Conservation (phyloP, 345 rosid genomes). For the Xanthoceras sorbifolium region DNA sequence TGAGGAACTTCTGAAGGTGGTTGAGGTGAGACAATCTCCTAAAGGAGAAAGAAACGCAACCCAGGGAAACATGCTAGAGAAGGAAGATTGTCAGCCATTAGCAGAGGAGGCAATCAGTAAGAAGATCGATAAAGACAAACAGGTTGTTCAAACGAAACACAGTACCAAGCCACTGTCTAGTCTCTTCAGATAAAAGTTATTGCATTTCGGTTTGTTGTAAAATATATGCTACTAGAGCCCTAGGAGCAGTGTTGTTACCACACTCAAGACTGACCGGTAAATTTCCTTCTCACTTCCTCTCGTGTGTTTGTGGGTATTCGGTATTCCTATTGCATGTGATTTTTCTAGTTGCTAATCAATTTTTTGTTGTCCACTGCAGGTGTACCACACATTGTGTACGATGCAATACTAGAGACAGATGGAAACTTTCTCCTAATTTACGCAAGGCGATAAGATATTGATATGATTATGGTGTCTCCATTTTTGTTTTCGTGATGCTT, state of each 20-base stretch:
- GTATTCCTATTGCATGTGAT: too few relatives aligned
- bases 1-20: constrained; percentile 16
- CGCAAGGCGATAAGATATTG: not conserved
- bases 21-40: not conserved
- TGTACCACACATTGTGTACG: not conserved
- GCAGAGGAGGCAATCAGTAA: not conserved
- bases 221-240: not conserved
- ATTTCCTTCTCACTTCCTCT: not conserved
- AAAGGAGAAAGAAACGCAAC: constrained; percentile 10
- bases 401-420: not conserved
- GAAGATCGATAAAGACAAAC: constrained; percentile 26
- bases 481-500: too few relatives aligned
- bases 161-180: constrained; percentile 35
- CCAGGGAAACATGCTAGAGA: not conserved
- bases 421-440: not conserved
- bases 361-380: not conserved
- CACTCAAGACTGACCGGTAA: not conserved
- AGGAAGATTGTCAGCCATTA: not conserved
- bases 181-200: constrained; percentile 39
- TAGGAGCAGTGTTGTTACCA: not conserved
- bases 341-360: not conserved
- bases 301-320: not conserved
- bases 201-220: constrained; percentile 5
- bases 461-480: too few relatives aligned
- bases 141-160: constrained; percentile 23